These are phyloP conservation scores for Fusarium albosuccineum DNA, from an alignment of 2,329 filamentous ascomycete species.

Conservation along the genomic window DNA sequence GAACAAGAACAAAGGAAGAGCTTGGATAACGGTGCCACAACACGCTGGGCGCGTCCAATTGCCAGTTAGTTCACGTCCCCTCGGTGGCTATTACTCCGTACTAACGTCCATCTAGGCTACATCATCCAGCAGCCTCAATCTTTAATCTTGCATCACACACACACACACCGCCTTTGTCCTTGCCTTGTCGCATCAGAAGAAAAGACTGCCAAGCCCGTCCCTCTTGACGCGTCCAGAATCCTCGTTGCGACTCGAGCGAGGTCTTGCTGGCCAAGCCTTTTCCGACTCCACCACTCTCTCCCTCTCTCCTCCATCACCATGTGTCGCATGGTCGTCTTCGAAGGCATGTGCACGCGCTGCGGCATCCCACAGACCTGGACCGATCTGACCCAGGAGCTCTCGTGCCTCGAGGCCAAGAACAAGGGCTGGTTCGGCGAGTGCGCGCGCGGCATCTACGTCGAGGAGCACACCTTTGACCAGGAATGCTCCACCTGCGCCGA, in stretches of 20 bases:
- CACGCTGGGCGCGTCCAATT: too few relatives aligned
- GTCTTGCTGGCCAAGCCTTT: neutral
- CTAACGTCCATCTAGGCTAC: constrained; percentile 2
- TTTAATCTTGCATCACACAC: neutral
- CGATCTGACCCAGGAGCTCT: constrained; percentile 60
- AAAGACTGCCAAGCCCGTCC: too few relatives aligned
- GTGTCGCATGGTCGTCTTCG: constrained; percentile 62
- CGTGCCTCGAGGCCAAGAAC: constrained; percentile 65
- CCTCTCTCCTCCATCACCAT: constrained; percentile 45
- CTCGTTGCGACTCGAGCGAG: too few relatives aligned
- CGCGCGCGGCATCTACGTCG: constrained; percentile 54
- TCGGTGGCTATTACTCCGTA: too few relatives aligned
- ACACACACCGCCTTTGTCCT: too few relatives aligned
- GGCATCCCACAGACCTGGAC: constrained; percentile 56
- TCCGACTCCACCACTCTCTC: neutral
- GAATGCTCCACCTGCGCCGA: constrained; percentile 61
- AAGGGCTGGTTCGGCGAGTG: constrained; percentile 60
- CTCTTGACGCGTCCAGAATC: neutral
- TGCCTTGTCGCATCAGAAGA: too few relatives aligned
- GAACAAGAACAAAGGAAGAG: too few relatives aligned
- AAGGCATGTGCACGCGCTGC: constrained; percentile 60
- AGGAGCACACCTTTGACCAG: constrained; percentile 62
- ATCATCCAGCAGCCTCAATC: constrained; percentile 1
- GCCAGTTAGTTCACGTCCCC: too few relatives aligned
- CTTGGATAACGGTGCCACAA: too few relatives aligned